Evolutionary conservation across 257 asterid species (phyloP).

Genomic region (Fraxinus anomala): DNA sequence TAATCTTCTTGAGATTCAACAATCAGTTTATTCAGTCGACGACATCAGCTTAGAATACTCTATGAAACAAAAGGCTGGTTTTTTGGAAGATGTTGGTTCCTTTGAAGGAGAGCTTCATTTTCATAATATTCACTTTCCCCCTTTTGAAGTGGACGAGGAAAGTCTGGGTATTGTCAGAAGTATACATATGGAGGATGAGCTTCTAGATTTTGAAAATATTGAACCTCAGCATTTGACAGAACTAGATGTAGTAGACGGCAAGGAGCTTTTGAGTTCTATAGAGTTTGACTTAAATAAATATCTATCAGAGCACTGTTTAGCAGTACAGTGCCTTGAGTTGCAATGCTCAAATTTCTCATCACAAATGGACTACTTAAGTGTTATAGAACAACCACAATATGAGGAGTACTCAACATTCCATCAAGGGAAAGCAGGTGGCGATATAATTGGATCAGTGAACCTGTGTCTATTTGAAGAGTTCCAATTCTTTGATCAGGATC

Average conservation of each 20-base stretch:
- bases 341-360: constrained; percentile 31
- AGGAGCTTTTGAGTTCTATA: constrained; percentile 53
- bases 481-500: constrained; percentile 54
- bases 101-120: constrained; percentile 39
- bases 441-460: constrained; percentile 34
- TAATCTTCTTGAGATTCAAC: constrained; percentile 50
- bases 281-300: constrained; percentile 57
- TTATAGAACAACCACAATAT: constrained; percentile 44
- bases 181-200: constrained; percentile 39
- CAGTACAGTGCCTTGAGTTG: constrained; percentile 33
- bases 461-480: constrained; percentile 53
- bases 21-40: constrained; percentile 62
- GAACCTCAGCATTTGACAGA: constrained; percentile 46
- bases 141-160: constrained; percentile 65
- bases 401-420: constrained; percentile 33
- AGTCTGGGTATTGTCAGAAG: constrained; percentile 44
- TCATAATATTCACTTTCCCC: constrained; percentile 48
- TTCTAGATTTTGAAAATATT: constrained; percentile 46
- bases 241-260: constrained; percentile 43
- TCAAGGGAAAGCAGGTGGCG: constrained; percentile 35
- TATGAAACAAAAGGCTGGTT: constrained; percentile 45
- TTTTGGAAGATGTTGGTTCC: constrained; percentile 53
- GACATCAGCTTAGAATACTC: constrained; percentile 43
- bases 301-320: constrained; percentile 44
- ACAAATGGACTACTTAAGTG: constrained; percentile 44